These are phyloP conservation scores for Saccharum spontaneum DNA, from an alignment of 176 grass and related monocot species.

Conservation along the genomic window DNA sequence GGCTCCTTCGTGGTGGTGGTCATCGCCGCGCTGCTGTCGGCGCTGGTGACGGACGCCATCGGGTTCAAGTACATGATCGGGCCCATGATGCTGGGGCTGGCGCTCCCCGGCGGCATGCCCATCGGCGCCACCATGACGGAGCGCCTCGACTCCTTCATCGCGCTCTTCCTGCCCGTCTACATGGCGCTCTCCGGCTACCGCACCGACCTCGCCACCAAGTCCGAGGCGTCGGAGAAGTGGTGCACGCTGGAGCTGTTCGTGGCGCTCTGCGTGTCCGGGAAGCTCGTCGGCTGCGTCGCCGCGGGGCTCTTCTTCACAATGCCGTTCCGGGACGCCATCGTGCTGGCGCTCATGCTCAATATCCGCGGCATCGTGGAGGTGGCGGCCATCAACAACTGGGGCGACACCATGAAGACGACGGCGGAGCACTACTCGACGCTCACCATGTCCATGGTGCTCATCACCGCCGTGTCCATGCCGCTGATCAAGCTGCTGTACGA, in stretches of 20 bases:
- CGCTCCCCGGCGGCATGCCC: constrained; percentile 75
- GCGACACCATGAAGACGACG: constrained; percentile 47
- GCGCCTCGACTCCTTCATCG: constrained; percentile 69
- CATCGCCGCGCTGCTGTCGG: constrained; percentile 50
- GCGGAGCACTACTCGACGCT: constrained; percentile 6
- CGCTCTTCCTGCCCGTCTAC: constrained; percentile 68
- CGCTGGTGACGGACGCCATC: constrained; percentile 58
- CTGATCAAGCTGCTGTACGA: constrained; percentile 77
- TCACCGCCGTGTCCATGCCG: constrained; percentile 34
- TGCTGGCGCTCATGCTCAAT: constrained; percentile 71
- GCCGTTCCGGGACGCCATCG: constrained; percentile 49
- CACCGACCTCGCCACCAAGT: constrained; percentile 35
- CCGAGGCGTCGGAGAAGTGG: constrained; percentile 32
- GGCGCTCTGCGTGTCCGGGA: constrained; percentile 50
- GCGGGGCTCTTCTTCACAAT: constrained; percentile 61
- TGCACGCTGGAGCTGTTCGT: constrained; percentile 68
- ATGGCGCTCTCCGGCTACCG: constrained; percentile 69
- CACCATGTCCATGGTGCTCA: neutral
- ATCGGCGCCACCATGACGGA: constrained; percentile 74
- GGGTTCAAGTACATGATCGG: constrained; percentile 75
- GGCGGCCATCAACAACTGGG: constrained; percentile 76
- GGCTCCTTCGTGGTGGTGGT: constrained; percentile 62
- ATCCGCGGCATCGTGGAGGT: constrained; percentile 76
- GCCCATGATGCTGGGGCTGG: constrained; percentile 63
- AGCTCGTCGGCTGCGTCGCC: constrained; percentile 60